Evolutionary conservation across 1,139 yeast species (phyloP).

Genomic region (Lipomyces yarrowii): DNA sequence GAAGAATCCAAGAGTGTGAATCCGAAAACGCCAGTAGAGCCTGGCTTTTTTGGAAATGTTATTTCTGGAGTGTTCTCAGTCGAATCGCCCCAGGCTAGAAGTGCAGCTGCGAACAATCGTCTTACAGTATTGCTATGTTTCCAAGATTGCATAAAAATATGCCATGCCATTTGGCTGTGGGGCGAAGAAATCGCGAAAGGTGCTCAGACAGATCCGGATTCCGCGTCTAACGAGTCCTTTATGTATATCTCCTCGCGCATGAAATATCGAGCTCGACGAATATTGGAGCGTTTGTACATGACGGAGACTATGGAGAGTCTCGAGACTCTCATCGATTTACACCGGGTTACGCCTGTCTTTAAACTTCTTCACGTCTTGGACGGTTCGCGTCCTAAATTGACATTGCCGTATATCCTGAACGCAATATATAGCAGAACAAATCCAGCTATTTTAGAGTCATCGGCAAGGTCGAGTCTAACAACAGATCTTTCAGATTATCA

Average conservation of each 20-base stretch:
- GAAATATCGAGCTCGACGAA: constrained; percentile 68
- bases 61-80: constrained; percentile 86
- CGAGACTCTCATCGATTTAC: constrained; percentile 58
- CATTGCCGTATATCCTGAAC: constrained; percentile 67
- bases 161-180: constrained; percentile 75
- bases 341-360: constrained; percentile 41
- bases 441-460: constrained; percentile 40
- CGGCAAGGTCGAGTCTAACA: constrained; percentile 49
- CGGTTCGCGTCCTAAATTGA: constrained; percentile 77
- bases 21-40: constrained; percentile 41
- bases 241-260: constrained; percentile 66
- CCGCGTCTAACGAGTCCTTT: constrained; percentile 47
- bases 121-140: constrained; percentile 63
- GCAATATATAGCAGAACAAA: constrained; percentile 54
- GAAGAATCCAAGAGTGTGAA: constrained; percentile 36
- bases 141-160: constrained; percentile 58
- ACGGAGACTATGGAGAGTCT: constrained; percentile 75
- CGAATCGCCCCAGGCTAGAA: constrained; percentile 64
- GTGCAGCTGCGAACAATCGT: constrained; percentile 56
- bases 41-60: constrained; percentile 72
- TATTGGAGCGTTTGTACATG: constrained; percentile 68
- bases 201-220: constrained; percentile 25
- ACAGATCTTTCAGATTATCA: constrained; percentile 49
- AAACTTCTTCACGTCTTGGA: constrained; percentile 76
- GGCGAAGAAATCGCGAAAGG: constrained; percentile 55